phyloP scores from a whole-genome alignment of 1,139 yeast genomes.

The Suhomyces bribrorum region DNA sequence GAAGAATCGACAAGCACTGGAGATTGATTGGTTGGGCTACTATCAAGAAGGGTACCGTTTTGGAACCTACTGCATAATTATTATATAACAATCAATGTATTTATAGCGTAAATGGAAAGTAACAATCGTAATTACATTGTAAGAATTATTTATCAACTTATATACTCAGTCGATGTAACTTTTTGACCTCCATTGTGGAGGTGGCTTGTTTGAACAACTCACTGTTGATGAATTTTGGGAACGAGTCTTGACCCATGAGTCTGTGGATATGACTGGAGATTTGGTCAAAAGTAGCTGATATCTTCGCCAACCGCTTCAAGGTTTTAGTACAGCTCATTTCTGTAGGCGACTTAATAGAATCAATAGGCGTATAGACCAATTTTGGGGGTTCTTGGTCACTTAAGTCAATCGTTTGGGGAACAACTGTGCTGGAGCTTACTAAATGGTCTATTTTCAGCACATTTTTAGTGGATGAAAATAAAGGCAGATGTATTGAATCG shows the following conservation, averaged over 20 bases:
- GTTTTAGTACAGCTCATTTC: conserved; percentile 18
- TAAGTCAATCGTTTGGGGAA: background rate
- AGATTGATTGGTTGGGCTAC: conserved; percentile 99
- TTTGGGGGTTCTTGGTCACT: background rate
- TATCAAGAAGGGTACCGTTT: conserved; percentile 89
- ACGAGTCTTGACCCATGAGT: conserved; percentile 72
- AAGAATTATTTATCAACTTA: background rate
- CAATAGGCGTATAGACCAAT: conserved; percentile 1
- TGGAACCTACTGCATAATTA: conserved; percentile 60
- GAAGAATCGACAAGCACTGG: conserved; percentile 99
- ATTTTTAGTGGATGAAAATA: background rate
- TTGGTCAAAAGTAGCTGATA: conserved; percentile 39
- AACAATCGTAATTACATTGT: too few relatives aligned
- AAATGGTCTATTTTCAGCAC: background rate
- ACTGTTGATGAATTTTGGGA: conserved; percentile 62
- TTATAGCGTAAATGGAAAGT: conserved; percentile 8
- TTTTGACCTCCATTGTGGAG: conserved; percentile 13
- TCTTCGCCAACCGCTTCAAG: conserved; percentile 33
- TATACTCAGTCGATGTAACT: too few relatives aligned
- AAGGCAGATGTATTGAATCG: too few relatives aligned
- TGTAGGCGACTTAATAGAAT: conserved; percentile 1
- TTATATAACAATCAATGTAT: conserved; percentile 10
- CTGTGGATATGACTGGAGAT: conserved; percentile 51
- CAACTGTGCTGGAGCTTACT: background rate
- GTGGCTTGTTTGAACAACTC: conserved; percentile 21